Conservation (phyloP, 2,329 filamentous ascomycete genomes). For the Penicillium sp. region DNA sequence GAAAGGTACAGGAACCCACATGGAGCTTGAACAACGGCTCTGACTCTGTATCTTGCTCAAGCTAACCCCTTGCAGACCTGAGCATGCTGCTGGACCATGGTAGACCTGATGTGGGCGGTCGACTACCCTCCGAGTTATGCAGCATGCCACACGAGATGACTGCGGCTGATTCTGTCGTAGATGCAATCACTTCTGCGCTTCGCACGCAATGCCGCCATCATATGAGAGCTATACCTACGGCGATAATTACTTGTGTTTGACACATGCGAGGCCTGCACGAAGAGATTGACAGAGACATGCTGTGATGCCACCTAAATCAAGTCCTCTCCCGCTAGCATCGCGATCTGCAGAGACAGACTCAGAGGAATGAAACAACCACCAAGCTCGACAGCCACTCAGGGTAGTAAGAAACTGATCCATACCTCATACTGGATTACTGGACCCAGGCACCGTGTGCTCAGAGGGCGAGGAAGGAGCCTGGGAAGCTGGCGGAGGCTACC, state of each 20-base stretch:
- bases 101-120: conserved; percentile 16
- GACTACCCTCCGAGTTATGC: conserved; percentile 13
- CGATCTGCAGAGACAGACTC: conserved; percentile 16
- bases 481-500: conserved; percentile 8
- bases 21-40: conserved; percentile 16
- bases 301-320: conserved; percentile 16
- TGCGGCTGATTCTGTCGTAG: conserved; percentile 1
- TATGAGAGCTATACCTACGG: no score
- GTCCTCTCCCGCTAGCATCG: conserved; percentile 16
- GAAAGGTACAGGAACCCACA: conserved; percentile 14
- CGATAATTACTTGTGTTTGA: no score
- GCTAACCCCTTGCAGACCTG: conserved; percentile 15
- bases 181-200: neutral
- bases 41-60: neutral
- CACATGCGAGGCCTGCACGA: no score
- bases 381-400: neutral
- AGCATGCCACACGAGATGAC: conserved; percentile 22
- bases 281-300: neutral
- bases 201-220: neutral
- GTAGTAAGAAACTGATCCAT: conserved; percentile 26
- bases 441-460: conserved; percentile 3
- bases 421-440: conserved; percentile 13
- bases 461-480: conserved; percentile 1
- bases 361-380: conserved; percentile 23
- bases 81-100: conserved; percentile 18